phyloP scores from a whole-genome alignment of 495 filamentous ascomycete genomes.

The Penicillium cosmopolitanum region DNA sequence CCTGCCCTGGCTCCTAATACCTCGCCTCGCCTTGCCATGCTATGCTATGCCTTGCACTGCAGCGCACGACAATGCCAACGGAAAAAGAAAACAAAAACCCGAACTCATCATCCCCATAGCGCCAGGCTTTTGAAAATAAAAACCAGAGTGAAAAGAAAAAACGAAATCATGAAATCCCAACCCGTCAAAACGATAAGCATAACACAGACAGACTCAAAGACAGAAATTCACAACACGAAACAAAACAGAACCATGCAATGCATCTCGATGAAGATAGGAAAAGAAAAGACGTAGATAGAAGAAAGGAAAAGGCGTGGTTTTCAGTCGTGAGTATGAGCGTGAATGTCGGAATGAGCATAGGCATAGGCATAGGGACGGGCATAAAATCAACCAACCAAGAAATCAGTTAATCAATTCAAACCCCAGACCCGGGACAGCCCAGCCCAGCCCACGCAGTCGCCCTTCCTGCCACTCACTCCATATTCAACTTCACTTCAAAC shows the following conservation, averaged over 20 bases:
- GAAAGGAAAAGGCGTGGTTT: not conserved
- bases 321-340: too few relatives aligned
- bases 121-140: conserved; percentile 44
- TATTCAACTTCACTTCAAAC: too few relatives aligned
- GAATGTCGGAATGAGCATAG: too few relatives aligned
- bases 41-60: too few relatives aligned
- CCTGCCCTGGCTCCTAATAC: too few relatives aligned
- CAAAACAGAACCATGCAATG: conserved; percentile 21
- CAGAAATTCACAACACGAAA: not conserved
- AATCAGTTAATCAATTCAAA: too few relatives aligned
- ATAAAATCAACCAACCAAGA: too few relatives aligned
- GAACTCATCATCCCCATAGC: conserved; percentile 35
- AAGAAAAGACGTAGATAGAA: not conserved
- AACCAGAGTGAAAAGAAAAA: conserved; percentile 17
- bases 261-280: not conserved
- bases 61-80: too few relatives aligned
- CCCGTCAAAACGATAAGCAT: not conserved
- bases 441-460: too few relatives aligned
- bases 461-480: not conserved
- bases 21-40: too few relatives aligned
- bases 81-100: not conserved
- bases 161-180: conserved; percentile 2
- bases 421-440: too few relatives aligned
- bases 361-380: too few relatives aligned
- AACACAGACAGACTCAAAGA: not conserved